These are phyloP conservation scores for Tuber calosporum DNA, from an alignment of 495 filamentous ascomycete species.

Conservation along the genomic window DNA sequence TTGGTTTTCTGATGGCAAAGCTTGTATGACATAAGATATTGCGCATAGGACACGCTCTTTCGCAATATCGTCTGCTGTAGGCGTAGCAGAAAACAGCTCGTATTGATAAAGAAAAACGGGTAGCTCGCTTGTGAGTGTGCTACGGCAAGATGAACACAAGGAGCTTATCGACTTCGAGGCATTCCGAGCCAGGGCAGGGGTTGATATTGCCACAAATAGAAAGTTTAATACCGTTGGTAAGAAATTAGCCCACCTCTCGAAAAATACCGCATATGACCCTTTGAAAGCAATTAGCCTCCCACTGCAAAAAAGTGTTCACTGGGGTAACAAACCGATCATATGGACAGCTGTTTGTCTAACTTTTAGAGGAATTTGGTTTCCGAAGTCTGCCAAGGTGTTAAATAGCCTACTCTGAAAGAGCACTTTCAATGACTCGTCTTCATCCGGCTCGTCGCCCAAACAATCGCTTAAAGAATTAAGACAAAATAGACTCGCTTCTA, in stretches of 20 bases:
- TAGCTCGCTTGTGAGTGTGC: conserved; percentile 61
- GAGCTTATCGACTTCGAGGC: conserved; percentile 75
- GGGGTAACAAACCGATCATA: conserved; percentile 55
- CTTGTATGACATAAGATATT: conserved; percentile 79
- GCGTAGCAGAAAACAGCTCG: conserved; percentile 54
- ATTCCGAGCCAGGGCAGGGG: conserved; percentile 56
- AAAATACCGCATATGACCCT: conserved; percentile 65
- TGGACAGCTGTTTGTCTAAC: conserved; percentile 70
- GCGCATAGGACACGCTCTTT: conserved; percentile 77
- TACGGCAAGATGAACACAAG: conserved; percentile 73
- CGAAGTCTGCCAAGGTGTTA: conserved; percentile 52
- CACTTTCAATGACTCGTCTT: conserved; percentile 58
- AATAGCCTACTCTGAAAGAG: conserved; percentile 65
- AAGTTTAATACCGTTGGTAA: conserved; percentile 73
- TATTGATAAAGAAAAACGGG: conserved; percentile 72
- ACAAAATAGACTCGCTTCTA: conserved; percentile 76
- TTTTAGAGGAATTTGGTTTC: conserved; percentile 55
- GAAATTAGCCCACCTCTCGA: conserved; percentile 61
- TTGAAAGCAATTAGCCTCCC: conserved; percentile 4
- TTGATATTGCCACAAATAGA: conserved; percentile 67
- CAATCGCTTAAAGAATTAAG: conserved; percentile 69
- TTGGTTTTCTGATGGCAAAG: conserved; percentile 56
- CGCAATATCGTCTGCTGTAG: conserved; percentile 58
- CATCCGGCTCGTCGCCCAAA: conserved; percentile 57
- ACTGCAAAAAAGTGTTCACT: not conserved